Evolutionary conservation across 2,329 filamentous ascomycete species (phyloP).

Genomic region (Fusarium liriodendri): DNA sequence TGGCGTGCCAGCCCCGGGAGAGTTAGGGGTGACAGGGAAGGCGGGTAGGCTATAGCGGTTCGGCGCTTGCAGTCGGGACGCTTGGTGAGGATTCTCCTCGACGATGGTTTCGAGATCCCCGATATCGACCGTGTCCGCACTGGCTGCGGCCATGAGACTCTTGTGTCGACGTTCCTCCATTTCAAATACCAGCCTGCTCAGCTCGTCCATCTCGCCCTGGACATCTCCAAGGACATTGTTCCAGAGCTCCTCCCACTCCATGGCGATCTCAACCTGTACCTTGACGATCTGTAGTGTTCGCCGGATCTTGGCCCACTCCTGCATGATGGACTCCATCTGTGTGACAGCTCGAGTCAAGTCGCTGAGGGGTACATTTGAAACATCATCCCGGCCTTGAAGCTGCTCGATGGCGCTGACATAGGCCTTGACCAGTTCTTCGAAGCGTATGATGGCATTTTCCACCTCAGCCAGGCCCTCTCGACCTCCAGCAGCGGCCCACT

Average conservation of each 20-base stretch:
- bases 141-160: constrained; percentile 71
- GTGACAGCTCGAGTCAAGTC: constrained; percentile 81
- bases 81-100: constrained; percentile 78
- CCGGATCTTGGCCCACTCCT: constrained; percentile 87
- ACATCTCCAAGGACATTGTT: constrained; percentile 93
- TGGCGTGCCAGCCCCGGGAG: constrained; percentile 64
- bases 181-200: constrained; percentile 88
- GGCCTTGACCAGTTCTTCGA: constrained; percentile 89
- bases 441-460: constrained; percentile 80
- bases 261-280: constrained; percentile 92
- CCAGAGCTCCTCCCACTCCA: constrained; percentile 99
- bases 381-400: constrained; percentile 82
- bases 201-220: constrained; percentile 83
- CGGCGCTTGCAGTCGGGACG: constrained; percentile 64
- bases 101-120: constrained; percentile 93
- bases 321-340: constrained; percentile 90
- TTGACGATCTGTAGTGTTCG: constrained; percentile 82
- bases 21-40: constrained; percentile 72
- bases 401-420: constrained; percentile 96
- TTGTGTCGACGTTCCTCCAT: constrained; percentile 97
- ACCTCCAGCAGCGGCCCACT: constrained; percentile 93
- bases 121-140: constrained; percentile 79
- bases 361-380: constrained; percentile 74
- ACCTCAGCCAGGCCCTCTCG: constrained; percentile 81
- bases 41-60: constrained; percentile 76